Conservation (phyloP, 345 rosid species). For the Aquilaria malaccensis region DNA sequence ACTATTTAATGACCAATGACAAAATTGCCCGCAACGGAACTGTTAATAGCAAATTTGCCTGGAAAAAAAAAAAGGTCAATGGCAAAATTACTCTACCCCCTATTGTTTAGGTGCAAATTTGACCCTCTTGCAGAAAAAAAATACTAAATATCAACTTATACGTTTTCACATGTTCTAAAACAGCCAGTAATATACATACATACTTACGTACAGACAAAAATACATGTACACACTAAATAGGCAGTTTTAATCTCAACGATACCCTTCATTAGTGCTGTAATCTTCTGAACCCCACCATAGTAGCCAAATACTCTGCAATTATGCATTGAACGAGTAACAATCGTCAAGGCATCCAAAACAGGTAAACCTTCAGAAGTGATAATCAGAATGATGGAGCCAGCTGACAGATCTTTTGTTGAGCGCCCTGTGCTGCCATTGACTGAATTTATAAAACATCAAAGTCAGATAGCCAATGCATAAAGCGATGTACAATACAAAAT, state of each 20-base stretch:
- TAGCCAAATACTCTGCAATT: constrained; percentile 63
- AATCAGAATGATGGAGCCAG: constrained; percentile 30
- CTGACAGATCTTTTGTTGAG: constrained; percentile 24
- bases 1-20: too few species aligned
- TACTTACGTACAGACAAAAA: background rate
- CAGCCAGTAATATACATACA: too few species aligned
- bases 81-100: too few species aligned
- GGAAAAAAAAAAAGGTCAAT: too few species aligned
- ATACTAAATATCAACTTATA: too few species aligned
- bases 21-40: too few species aligned
- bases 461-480: constrained; percentile 1
- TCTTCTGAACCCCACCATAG: constrained; percentile 62
- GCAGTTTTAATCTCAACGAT: constrained; percentile 4
- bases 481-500: too few species aligned
- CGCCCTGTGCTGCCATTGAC: constrained; percentile 30
- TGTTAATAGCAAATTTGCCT: too few species aligned
- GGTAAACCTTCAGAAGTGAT: constrained; percentile 44
- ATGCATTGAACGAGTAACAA: constrained; percentile 56
- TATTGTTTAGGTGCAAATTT: too few species aligned
- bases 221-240: background rate
- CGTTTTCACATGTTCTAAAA: too few species aligned
- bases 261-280: constrained; percentile 72
- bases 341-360: constrained; percentile 49
- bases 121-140: too few species aligned
- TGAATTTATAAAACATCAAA: constrained; percentile 21